Base-by-base conservation (phyloP, 2,329 filamentous ascomycete species). In the Pseudogymnoascus destructans region DNA sequence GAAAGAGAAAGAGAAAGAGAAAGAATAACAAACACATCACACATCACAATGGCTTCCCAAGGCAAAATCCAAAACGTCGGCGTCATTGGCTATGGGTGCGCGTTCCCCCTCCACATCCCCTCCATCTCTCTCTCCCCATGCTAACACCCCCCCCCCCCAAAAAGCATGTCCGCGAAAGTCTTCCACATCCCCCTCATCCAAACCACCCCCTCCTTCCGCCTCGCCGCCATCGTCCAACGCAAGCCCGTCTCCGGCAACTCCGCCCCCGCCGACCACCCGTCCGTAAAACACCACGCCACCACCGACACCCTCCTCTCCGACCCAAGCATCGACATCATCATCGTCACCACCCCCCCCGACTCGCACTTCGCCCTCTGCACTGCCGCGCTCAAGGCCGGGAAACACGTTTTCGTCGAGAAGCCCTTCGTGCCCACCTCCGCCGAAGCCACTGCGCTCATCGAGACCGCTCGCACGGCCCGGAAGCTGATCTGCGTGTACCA, bases 161-260 rank as follows among this genome's bases (percentile, higher is more conserved):
- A n/a, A n/a, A 70, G 80, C 64, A 70, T 82, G 66, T 79, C 77
- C 59, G 87, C 88, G 71, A 91, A 90, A 69, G 77, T 86, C 72
- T 93, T 92, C 73, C 87, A 93, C 71, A 89, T 92, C 67, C 88
- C 87, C 62, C 87, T 90, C 72, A 79, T 93, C 71, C 73, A 74
- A 57, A 77, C 78, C 27, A 81, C 84, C 0, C 76, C 82, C 5
- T 74, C 79, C 58, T 77, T 90, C 68, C 82, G 77, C 57, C 80
- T 92, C 17, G 80, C 89, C 68, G 81, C 85, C 62, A 83, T 93
- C 64, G 84, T 92, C 25, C 88, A 93, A 71, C 82, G 88, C 60
- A 80, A 74, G 4, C 86, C 86, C 5, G 80, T 78, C 63, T 71
- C 78, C 1, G 74, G 76, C 57, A 79, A 85, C 69, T 85, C 87